Evolutionary conservation across 1,139 yeast genomes (phyloP), one percentile per base, ranked within the genome.

Genomic region (Lodderomyces parapsilosis): DNA sequence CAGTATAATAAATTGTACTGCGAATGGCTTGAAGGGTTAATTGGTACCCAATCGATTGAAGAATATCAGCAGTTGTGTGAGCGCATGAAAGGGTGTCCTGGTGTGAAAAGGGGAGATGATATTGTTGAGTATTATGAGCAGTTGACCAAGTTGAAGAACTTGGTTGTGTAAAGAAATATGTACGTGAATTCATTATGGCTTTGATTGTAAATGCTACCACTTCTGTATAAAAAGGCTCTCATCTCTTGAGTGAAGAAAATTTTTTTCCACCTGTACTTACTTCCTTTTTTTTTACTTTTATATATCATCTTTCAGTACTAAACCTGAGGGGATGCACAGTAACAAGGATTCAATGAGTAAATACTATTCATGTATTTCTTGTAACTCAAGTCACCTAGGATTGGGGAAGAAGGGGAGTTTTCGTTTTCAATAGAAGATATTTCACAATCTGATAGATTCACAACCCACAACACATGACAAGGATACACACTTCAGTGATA

Each of bases 1-100:
- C 48, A 47, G 28, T 50, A 45, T 37, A 49, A 47, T 38, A 46
- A 45, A 27, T 45, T 50, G 32, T 49, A 48, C 31, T 40, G 49
- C n/a, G 43, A 45, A 14, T 45, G 51, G 51, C 38, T 50, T 17
- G 51, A 49, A 24, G 50, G 48, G 6, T 44, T 50, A 6, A 44
- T 50, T 34, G 53, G 53, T 3, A 18, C 43, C 18, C 27, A 38
- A 30, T 45, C 46, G 15, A 42, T 46, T 8, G 38, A 24, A 13
- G 45, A 46, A 35, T 49, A 48, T 38, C 49, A 48, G 28, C 38
- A 39, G 11, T 41, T 49, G 22, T 45, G 45, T 34, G 37, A 42
- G 15, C 25, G 31, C 4, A 17, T 36, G 23, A 25, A 25, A 6
- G 20, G 23, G 4, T 36, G n/a, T 9, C 23, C 18, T 19, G 48